Base-by-base conservation (phyloP, 1,284 basidiomycete genomes). In the Hymenochaete sp. region DNA sequence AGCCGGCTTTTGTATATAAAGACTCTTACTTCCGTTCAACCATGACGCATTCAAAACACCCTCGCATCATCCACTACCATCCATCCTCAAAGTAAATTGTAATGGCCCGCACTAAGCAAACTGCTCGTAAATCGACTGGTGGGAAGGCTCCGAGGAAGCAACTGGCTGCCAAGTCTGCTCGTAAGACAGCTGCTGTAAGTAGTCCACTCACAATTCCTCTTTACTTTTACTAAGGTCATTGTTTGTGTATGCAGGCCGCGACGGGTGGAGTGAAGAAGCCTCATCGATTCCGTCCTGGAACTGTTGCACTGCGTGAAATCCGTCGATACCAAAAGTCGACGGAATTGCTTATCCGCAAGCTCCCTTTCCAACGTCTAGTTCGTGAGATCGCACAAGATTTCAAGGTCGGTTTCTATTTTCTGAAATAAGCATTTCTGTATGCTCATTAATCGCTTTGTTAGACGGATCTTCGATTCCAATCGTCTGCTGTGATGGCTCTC, bases 261-360 rank as follows among this genome's bases (percentile, higher is more conserved):
- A 72, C 82, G 45, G 82, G 84, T 64, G 85, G 85, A 70, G 82
- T 84, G 59, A 83, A 85, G 79, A 85, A 82, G 74, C 80, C 81
- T 51, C 82, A 86, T 67, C 74, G 70, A 42, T 73, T 73, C 67
- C 63, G 71, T 37, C 72, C 72, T 3, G 72, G 71, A 42, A 89
- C 85, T 53, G 85, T 89, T 64, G 85, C 85, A 53, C 79, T 89
- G 51, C 80, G 86, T 67, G 85, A 89, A 67, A 89, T 89, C 59
- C 73, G 85, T 62, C 73, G 82, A 53, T 89, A 88, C 75, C 86
- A 89, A 64, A 84, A 82, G 70, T 82, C 82, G 54, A 82, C 86
- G 48, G 82, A 85, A 66, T 73, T 85, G 51, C 68, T 85, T 56
- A 85, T 85, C 65, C 71, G 82, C 61, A 85, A 84, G 69, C 72